Base-by-base conservation (phyloP, 805 yeast genomes). In the Starmerella tilneyi region DNA sequence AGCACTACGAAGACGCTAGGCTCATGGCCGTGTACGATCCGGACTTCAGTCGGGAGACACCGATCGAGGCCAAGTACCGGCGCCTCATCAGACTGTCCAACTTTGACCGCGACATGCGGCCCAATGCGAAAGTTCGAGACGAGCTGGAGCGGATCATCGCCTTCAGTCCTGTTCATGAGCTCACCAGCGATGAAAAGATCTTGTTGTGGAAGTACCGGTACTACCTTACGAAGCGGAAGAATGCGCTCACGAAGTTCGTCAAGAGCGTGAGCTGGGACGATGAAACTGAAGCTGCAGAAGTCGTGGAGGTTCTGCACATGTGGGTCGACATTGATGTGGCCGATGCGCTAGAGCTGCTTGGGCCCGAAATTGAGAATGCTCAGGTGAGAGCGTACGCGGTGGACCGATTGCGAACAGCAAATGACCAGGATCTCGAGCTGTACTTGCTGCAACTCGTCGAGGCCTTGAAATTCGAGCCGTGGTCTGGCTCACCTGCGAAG, bases 181-280 rank as follows among this genome's bases (percentile, higher is more conserved):
- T 92, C 38, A 73, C 80, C 5, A 88, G 82, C 42, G 78, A 80
- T 58, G 96, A 89, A 54, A 84, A 82, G 65, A 84, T 85, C 52
- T 63, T 85, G 57, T 72, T 89, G 9, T 89, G 97, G 96, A 84
- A 82, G 61, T 89, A 81, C 63, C 66, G 97, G 44, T 92, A 83
- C 63, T 88, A 79, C 61, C 64, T 83, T 16, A 67, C 82, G n/a
- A 73, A 78, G 43, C 78, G 78, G 54, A 76, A 76, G 56, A 75
- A 72, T 45, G 80, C 81, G 1, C 66, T 84, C 45, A 80, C 88
- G 22, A 89, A 89, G 61, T 79, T 92, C 49, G 71, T 89, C 52
- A 85, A 86, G 60, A 79, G 94, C 35, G 82, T 88, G 15, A 80
- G 88, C 54, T 83, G 96, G 84, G 84, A 76, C 29, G 94, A 86